Base-by-base conservation (phyloP, 371 early-diverging fungal genomes). In the Mucor lusitanicus region DNA sequence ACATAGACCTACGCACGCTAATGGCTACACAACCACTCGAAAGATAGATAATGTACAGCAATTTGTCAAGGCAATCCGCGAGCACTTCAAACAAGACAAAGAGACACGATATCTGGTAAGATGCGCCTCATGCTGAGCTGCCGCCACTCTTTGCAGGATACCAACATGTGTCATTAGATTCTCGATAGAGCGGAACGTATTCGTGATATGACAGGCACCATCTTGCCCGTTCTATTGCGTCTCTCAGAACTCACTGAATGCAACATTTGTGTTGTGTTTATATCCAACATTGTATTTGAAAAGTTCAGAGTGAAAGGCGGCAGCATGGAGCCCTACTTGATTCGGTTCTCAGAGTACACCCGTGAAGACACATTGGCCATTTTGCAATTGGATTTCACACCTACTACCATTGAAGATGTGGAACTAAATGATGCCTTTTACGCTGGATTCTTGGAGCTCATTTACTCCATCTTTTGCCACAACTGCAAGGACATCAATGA, bases 401-500 rank as follows among this genome's bases (percentile, higher is more conserved):
- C 76, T 9, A 56, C 74, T 8, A 61, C 67, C 7, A 55, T 67
- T 0, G 55, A 70, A 6, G 25, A 19, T 6, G 65, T 75, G 1
- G 73, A 70, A 12, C 58, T 73, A 0, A 88, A 81, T 15, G 88
- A 89, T 56, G 88, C 87, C 0, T 89, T 94, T 58, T 92, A 87
- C 61, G 59, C 71, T 48, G 75, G 78, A 0, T 95, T 95, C 78
- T 79, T 87, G 17, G 89, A 91, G 27, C 73, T 91, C 6, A 80
- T 94, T 12, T 92, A 92, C 67, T 87, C 88, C 40, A 89, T 92
- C 37, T 93, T 95, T 67, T 84, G 85, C 46, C 82, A 85, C 46
- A 89, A 92, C 53, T 93, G 94, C 75, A 87, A 88, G 59, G 93
- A 95, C 64, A 66, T 97, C 50, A 91, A 89, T 53, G 96, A 97